A percentile compares a stretch with the other conserved stretches of the same genome.
Evolutionary conservation across 2,329 filamentous ascomycete species (phyloP).

Genomic region (Atkinsonella texensis): DNA sequence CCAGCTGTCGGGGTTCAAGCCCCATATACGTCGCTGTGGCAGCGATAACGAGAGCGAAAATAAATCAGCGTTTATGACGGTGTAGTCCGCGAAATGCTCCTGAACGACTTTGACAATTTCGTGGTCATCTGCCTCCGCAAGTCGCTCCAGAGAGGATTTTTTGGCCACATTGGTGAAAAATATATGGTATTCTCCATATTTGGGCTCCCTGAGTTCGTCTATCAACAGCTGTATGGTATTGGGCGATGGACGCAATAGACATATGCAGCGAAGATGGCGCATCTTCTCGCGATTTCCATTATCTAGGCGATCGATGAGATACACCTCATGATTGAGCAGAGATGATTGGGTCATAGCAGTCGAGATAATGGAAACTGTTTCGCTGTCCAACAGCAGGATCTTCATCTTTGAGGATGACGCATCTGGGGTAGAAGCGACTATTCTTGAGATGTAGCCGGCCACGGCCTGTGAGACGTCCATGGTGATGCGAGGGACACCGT

Average conservation of each 20-base stretch:
- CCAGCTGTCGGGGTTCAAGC: constrained; percentile 72
- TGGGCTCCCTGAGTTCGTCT: constrained; percentile 89
- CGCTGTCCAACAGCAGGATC: constrained; percentile 83
- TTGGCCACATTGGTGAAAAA: constrained; percentile 98
- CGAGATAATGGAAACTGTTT: constrained; percentile 88
- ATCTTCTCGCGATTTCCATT: constrained; percentile 89
- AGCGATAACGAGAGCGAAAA: constrained; percentile 67
- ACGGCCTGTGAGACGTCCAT: constrained; percentile 96
- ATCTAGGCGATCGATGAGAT: constrained; percentile 91
- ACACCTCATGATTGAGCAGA: constrained; percentile 91
- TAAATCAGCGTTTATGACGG: constrained; percentile 88
- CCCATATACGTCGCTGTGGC: constrained; percentile 70
- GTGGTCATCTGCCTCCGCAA: constrained; percentile 94
- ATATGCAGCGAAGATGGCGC: constrained; percentile 89
- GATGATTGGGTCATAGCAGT: constrained; percentile 92
- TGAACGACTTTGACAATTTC: constrained; percentile 91
- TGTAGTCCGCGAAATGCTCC: constrained; percentile 93
- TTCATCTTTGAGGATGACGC: constrained; percentile 86
- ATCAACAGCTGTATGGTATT: constrained; percentile 90
- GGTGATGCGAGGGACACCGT: background rate
- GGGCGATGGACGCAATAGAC: constrained; percentile 82
- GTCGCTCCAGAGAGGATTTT: constrained; percentile 85
- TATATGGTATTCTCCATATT: constrained; percentile 93
- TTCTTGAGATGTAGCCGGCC: constrained; percentile 90
- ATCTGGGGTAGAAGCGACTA: constrained; percentile 67